Conservation (phyloP, 2,329 filamentous ascomycete species). For the Talaromyces sp. region DNA sequence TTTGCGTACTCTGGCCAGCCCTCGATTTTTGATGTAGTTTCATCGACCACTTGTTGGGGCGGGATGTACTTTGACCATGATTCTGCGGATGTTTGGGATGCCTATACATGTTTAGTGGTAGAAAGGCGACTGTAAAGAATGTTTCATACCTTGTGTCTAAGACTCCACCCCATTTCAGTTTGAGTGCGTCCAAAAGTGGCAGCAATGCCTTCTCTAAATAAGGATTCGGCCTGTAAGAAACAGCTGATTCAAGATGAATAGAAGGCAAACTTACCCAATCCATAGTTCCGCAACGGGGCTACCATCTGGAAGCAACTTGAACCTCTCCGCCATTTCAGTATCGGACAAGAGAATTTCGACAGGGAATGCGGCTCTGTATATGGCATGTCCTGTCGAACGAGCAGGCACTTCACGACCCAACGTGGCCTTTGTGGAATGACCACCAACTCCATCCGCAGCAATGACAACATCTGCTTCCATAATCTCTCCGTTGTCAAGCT, state of each 20-base stretch:
- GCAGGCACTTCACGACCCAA: slow-evolving; percentile 23
- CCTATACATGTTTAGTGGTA: slow-evolving; percentile 1
- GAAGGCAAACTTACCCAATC: not conserved
- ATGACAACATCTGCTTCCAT: slow-evolving; percentile 30
- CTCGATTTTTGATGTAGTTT: slow-evolving; percentile 18
- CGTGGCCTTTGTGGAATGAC: slow-evolving; percentile 25
- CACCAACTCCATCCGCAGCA: slow-evolving; percentile 33
- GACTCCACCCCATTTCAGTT: slow-evolving; percentile 4
- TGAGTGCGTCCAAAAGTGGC: slow-evolving; percentile 4
- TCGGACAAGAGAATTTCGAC: slow-evolving; percentile 13
- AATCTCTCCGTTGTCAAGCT: slow-evolving; percentile 22
- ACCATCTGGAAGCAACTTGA: slow-evolving; percentile 1
- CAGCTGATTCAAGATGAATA: not conserved
- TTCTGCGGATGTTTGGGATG: slow-evolving; percentile 5
- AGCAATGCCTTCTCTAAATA: not conserved
- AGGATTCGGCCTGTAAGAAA: not conserved
- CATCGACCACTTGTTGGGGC: slow-evolving; percentile 17
- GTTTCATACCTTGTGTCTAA: slow-evolving; percentile 7
- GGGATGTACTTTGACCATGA: slow-evolving; percentile 20
- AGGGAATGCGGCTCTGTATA: slow-evolving; percentile 24
- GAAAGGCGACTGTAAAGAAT: not conserved
- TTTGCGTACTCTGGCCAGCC: slow-evolving; percentile 20
- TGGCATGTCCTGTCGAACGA: slow-evolving; percentile 25
- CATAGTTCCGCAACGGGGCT: slow-evolving; percentile 7
- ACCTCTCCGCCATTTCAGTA: slow-evolving; percentile 7